A percentile compares a stretch with the other conserved stretches of the same genome.
These are phyloP conservation scores for Triadica sebifera DNA, from an alignment of 345 rosid genomes.

Conservation along the genomic window DNA sequence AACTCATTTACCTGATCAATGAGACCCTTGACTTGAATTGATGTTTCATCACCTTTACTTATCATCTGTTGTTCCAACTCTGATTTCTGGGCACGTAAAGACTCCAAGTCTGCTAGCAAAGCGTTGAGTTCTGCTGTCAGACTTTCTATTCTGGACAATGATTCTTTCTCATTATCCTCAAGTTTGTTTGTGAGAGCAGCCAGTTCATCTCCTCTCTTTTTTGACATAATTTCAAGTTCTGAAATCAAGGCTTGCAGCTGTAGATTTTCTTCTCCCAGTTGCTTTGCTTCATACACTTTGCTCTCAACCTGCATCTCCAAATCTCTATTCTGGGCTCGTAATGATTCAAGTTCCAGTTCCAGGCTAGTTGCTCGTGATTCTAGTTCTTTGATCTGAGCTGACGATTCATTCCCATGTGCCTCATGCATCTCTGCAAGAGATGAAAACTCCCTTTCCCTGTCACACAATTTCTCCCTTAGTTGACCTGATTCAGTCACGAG, in stretches of 20 bases:
- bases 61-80: constrained; percentile 63
- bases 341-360: constrained; percentile 52
- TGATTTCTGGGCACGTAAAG: constrained; percentile 42
- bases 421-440: constrained; percentile 50
- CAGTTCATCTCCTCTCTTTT: constrained; percentile 49
- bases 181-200: constrained; percentile 48
- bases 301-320: constrained; percentile 47
- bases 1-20: constrained; percentile 48
- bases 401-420: constrained; percentile 46
- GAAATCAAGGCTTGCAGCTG: constrained; percentile 44
- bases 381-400: constrained; percentile 41
- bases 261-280: constrained; percentile 43
- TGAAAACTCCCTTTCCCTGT: constrained; percentile 54
- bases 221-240: constrained; percentile 46
- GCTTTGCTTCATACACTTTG: constrained; percentile 44
- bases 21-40: constrained; percentile 41
- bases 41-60: constrained; percentile 51
- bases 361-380: constrained; percentile 40
- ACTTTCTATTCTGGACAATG: constrained; percentile 48
- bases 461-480: constrained; percentile 45
- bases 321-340: constrained; percentile 37
- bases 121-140: constrained; percentile 47
- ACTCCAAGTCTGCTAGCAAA: constrained; percentile 42
- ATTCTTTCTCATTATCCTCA: constrained; percentile 52
- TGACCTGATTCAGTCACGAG: constrained; percentile 42